These are phyloP conservation scores for Leccinum rimulosum DNA, from an alignment of 768 basidiomycete species.

Conservation along the genomic window DNA sequence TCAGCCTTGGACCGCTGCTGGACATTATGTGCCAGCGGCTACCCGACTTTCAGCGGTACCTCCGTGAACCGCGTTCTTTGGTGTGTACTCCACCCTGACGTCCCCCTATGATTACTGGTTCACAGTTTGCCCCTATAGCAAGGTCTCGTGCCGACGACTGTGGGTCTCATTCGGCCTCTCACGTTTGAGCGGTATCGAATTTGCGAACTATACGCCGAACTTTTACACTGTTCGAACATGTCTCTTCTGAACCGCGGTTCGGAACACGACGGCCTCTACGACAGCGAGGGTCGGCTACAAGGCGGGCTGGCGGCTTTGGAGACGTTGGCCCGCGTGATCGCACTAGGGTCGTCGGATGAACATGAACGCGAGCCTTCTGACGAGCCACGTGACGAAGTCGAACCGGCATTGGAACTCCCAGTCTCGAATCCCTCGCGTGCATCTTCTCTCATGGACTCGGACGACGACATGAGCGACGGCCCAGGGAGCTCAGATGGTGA, in stretches of 20 bases:
- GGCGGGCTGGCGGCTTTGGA: conserved; percentile 87
- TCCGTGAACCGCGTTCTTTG: conserved; percentile 72
- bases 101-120: conserved; percentile 8
- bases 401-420: conserved; percentile 67
- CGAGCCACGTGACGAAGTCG: conserved; percentile 53
- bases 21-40: conserved; percentile 69
- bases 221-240: conserved; percentile 98
- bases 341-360: conserved; percentile 55
- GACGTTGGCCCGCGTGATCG: conserved; percentile 82
- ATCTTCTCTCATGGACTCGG: conserved; percentile 60
- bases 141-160: conserved; percentile 67
- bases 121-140: conserved; percentile 40
- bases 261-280: conserved; percentile 71
- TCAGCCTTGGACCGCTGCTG: conserved; percentile 83
- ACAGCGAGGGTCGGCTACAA: conserved; percentile 76
- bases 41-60: conserved; percentile 63
- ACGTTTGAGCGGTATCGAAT: conserved; percentile 96
- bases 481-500: conserved; percentile 78
- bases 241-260: conserved; percentile 82
- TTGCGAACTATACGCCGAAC: conserved; percentile 94
- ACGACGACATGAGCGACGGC: conserved; percentile 75
- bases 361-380: conserved; percentile 56
- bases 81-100: conserved; percentile 42
- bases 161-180: conserved; percentile 74
- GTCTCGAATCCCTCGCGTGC: conserved; percentile 52